These are phyloP conservation scores for Coemansia sp. DNA, from an alignment of 192 early-diverging fungal genomes.

Conservation along the genomic window DNA sequence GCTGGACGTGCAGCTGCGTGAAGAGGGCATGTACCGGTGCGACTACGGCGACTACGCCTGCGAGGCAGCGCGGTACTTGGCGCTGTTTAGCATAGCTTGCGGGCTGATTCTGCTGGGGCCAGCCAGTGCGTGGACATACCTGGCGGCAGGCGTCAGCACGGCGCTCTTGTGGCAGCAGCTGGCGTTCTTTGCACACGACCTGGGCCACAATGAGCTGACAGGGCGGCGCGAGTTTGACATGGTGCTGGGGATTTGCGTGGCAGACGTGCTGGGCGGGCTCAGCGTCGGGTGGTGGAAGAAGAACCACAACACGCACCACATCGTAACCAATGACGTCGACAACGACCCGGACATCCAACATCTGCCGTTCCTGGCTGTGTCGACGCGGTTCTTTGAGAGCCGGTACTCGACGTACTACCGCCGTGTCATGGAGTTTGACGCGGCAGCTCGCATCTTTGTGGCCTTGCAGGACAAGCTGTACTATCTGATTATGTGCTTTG, in stretches of 20 bases:
- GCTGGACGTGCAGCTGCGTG: constrained; percentile 68
- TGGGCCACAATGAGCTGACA: constrained; percentile 94
- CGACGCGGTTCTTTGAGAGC: constrained; percentile 74
- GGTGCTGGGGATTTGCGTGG: constrained; percentile 81
- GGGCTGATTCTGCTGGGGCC: constrained; percentile 43
- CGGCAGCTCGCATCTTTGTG: constrained; percentile 73
- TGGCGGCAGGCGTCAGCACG: constrained; percentile 60
- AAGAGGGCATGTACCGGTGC: constrained; percentile 68
- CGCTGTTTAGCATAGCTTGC: constrained; percentile 31
- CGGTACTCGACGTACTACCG: constrained; percentile 91
- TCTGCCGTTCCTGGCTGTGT: constrained; percentile 92
- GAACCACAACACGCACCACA: constrained; percentile 96
- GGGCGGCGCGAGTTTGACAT: constrained; percentile 74
- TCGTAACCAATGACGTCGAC: constrained; percentile 90
- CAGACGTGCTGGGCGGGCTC: constrained; percentile 83
- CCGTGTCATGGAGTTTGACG: constrained; percentile 80
- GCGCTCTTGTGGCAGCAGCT: constrained; percentile 89
- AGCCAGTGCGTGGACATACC: constrained; percentile 36
- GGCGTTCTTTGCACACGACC: constrained; percentile 92
- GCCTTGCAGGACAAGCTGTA: constrained; percentile 84
- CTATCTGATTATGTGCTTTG: constrained; percentile 85
- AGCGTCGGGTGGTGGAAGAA: constrained; percentile 98
- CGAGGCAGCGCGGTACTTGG: constrained; percentile 52
- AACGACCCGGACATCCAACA: constrained; percentile 99
- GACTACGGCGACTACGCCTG: constrained; percentile 59